Conservation (phyloP, 208 protist species). For the Crithidia fasciculata region DNA sequence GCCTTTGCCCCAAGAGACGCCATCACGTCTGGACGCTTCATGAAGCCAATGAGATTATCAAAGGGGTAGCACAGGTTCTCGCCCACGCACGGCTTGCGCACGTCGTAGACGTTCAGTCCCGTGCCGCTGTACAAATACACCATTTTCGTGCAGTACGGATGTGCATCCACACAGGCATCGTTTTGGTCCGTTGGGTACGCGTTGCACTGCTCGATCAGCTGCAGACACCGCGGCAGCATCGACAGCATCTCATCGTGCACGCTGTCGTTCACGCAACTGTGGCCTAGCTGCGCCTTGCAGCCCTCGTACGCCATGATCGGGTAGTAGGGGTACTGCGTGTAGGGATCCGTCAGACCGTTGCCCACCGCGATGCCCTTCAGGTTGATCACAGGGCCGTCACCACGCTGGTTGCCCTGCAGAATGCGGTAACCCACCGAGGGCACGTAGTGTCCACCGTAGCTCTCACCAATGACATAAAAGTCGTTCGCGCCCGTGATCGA, state of each 20-base stretch:
- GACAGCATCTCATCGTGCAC: constrained; percentile 46
- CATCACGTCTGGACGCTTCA: constrained; percentile 64
- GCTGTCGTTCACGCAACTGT: constrained; percentile 46
- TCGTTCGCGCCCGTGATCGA: constrained; percentile 58
- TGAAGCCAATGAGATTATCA: constrained; percentile 45
- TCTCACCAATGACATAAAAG: constrained; percentile 86
- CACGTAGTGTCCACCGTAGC: constrained; percentile 87
- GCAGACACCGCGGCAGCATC: constrained; percentile 53
- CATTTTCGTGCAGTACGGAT: constrained; percentile 9
- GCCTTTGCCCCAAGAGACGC: constrained; percentile 55
- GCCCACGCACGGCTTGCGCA: constrained; percentile 58
- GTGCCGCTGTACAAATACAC: constrained; percentile 6
- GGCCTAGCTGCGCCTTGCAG: constrained; percentile 45
- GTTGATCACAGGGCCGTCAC: constrained; percentile 39
- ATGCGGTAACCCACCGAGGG: constrained; percentile 56
- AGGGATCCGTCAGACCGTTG: constrained; percentile 89
- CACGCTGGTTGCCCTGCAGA: constrained; percentile 18
- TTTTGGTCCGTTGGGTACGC: constrained; percentile 8
- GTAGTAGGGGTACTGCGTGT: constrained; percentile 79
- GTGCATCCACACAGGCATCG: constrained; percentile 16
- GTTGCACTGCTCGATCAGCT: constrained; percentile 47
- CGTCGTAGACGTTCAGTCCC: constrained; percentile 83
- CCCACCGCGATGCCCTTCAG: constrained; percentile 80
- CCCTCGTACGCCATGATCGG: constrained; percentile 62
- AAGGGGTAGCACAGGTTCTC: constrained; percentile 88